Percentiles rank a stretch among this genome's conserved stretches.
Conservation (phyloP, 768 basidiomycete genomes). For the Daedalea quercina region DNA sequence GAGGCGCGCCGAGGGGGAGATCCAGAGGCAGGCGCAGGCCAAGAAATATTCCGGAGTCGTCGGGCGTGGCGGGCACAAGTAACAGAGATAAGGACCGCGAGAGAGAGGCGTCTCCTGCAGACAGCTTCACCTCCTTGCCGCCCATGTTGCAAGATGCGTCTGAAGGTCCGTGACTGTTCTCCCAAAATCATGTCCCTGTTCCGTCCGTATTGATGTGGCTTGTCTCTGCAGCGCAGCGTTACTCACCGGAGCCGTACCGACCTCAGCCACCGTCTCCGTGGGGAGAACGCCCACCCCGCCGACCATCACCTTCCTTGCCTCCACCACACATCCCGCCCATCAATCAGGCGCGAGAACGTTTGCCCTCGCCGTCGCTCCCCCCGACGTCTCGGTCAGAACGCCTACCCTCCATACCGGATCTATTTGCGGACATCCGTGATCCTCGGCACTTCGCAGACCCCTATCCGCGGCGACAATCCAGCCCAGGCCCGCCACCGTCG, state of each 20-base stretch:
- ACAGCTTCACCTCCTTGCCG: conserved; percentile 9
- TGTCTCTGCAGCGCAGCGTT: neutral
- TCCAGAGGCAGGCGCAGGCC: neutral
- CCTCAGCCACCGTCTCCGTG: neutral
- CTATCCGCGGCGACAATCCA: conserved; percentile 9
- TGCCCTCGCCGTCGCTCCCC: conserved; percentile 8
- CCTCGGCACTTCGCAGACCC: neutral
- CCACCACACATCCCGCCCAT: neutral
- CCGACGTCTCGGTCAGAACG: conserved; percentile 5
- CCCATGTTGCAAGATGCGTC: conserved; percentile 6
- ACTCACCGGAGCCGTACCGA: neutral
- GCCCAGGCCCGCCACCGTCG: conserved; percentile 9
- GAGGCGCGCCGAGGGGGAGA: neutral
- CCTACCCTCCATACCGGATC: neutral
- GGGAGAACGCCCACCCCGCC: neutral
- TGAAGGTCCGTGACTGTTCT: conserved; percentile 8
- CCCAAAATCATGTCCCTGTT: neutral
- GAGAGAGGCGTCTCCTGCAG: conserved; percentile 13
- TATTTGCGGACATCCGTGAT: neutral
- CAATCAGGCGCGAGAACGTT: conserved; percentile 1
- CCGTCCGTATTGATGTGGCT: neutral
- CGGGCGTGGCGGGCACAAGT: neutral
- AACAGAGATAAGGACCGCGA: conserved; percentile 1
- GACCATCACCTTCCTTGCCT: neutral
- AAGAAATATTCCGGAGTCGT: neutral